Percentiles rank a stretch among this genome's conserved stretches.
Conservation (phyloP, 306 rosid genomes). For the Ochetophila trinervis region DNA sequence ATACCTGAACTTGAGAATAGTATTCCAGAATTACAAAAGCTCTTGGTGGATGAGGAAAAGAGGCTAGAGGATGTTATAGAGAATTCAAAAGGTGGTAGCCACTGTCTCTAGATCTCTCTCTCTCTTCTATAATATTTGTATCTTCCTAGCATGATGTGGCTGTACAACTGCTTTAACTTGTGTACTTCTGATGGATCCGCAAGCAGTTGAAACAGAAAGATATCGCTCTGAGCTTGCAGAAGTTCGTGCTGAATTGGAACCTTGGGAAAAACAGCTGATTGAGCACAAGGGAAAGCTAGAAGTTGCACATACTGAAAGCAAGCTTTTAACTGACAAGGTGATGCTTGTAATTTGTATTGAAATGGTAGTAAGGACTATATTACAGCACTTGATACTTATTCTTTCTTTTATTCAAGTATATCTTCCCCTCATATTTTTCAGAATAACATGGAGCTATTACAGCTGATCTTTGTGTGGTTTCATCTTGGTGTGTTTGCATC, state of each 20-base stretch:
- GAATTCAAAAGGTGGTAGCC: constrained; percentile 61
- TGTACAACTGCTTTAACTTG: not conserved
- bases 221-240: constrained; percentile 70
- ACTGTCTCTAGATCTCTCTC: too few species aligned
- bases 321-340: constrained; percentile 83
- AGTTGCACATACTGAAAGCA: constrained; percentile 68
- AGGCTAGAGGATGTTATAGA: constrained; percentile 77
- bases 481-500: not conserved
- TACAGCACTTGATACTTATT: too few species aligned
- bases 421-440: not conserved
- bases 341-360: constrained; percentile 15
- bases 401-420: not conserved
- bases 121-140: not conserved
- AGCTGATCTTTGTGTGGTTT: not conserved
- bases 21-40: constrained; percentile 70
- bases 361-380: too few species aligned
- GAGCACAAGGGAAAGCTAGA: constrained; percentile 92
- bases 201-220: constrained; percentile 81
- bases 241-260: constrained; percentile 87
- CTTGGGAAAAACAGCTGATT: constrained; percentile 90
- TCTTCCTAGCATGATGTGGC: not conserved
- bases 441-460: not conserved
- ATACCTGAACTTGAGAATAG: constrained; percentile 78
- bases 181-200: constrained; percentile 25
- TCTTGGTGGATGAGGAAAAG: constrained; percentile 72